Conservation (phyloP, 495 filamentous ascomycete species). For the Cenococcum geophilum region DNA sequence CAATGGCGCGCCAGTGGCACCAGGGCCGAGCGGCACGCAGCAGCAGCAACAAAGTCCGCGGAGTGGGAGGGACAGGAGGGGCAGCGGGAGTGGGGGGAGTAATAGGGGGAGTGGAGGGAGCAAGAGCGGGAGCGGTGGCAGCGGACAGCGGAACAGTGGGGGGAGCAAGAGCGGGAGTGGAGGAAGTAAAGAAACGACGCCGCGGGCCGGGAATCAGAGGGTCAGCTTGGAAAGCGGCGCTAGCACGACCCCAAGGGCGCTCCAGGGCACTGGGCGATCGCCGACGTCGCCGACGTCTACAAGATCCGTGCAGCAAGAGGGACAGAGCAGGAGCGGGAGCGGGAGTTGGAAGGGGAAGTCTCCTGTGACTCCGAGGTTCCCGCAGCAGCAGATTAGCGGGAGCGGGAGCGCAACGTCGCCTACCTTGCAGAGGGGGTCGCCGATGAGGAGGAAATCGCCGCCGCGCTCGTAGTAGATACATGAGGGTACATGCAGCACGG, state of each 20-base stretch:
- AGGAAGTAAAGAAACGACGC: slow-evolving; percentile 30
- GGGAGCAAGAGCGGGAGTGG: slow-evolving; percentile 10
- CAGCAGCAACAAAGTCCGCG: neutral
- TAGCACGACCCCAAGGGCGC: slow-evolving; percentile 27
- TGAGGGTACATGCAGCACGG: no score
- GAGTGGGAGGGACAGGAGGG: slow-evolving; percentile 4
- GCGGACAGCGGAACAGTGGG: neutral
- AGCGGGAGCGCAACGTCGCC: neutral
- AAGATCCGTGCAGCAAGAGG: slow-evolving; percentile 16
- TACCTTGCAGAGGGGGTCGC: no score
- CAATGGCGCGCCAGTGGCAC: slow-evolving; percentile 3
- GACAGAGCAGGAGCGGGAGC: slow-evolving; percentile 11
- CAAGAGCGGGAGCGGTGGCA: neutral
- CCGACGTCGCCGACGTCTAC: slow-evolving; percentile 26
- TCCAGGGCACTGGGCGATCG: slow-evolving; percentile 22
- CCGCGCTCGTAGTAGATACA: neutral
- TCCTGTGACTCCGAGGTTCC: slow-evolving; percentile 2
- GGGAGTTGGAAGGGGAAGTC: slow-evolving; percentile 23
- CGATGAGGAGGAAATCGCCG: neutral
- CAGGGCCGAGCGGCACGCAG: neutral
- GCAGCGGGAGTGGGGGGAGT: slow-evolving; percentile 3
- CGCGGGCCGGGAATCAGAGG: slow-evolving; percentile 16
- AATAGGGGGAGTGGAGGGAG: neutral
- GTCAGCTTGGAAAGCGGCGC: slow-evolving; percentile 19
- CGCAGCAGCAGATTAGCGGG: neutral